Evolutionary conservation across 805 yeast genomes (phyloP).

Genomic region (Kuraishia cidri): DNA sequence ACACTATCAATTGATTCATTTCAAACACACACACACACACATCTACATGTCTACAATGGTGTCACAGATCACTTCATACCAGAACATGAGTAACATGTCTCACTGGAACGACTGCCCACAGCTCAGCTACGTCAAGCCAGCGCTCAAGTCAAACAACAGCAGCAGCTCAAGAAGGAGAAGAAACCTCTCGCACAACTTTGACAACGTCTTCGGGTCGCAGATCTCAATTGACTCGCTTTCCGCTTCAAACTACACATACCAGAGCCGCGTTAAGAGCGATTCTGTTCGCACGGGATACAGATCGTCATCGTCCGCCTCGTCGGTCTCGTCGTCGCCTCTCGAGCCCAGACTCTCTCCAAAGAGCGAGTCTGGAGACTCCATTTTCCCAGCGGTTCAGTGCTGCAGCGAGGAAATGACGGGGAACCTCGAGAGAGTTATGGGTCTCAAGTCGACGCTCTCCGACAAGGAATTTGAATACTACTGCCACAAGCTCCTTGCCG

Average conservation of each 20-base stretch:
- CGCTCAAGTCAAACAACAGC: neutral
- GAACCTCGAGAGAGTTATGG: constrained; percentile 15
- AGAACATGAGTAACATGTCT: constrained; percentile 11
- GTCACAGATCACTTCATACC: constrained; percentile 10
- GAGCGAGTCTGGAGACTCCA: neutral
- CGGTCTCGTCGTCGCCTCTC: neutral
- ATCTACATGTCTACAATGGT: too few relatives aligned
- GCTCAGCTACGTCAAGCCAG: constrained; percentile 1
- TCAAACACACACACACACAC: too few relatives aligned
- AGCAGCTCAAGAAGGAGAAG: neutral
- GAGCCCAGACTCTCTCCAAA: neutral
- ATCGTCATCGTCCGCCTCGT: neutral
- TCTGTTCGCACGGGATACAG: too few relatives aligned
- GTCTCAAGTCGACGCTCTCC: constrained; percentile 21
- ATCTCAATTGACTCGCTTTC: too few relatives aligned
- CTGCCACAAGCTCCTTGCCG: constrained; percentile 23
- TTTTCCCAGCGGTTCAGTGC: neutral
- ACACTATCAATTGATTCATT: too few relatives aligned
- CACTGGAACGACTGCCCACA: constrained; percentile 64
- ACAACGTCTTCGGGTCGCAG: neutral
- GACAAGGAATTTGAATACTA: constrained; percentile 34
- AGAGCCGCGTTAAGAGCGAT: too few relatives aligned
- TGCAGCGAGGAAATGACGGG: too few relatives aligned
- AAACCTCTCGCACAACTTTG: neutral
- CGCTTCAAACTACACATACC: too few relatives aligned